Percentiles rank a stretch among this genome's conserved stretches.
Conservation (phyloP, 768 basidiomycete genomes). For the Tulasnella sp. region DNA sequence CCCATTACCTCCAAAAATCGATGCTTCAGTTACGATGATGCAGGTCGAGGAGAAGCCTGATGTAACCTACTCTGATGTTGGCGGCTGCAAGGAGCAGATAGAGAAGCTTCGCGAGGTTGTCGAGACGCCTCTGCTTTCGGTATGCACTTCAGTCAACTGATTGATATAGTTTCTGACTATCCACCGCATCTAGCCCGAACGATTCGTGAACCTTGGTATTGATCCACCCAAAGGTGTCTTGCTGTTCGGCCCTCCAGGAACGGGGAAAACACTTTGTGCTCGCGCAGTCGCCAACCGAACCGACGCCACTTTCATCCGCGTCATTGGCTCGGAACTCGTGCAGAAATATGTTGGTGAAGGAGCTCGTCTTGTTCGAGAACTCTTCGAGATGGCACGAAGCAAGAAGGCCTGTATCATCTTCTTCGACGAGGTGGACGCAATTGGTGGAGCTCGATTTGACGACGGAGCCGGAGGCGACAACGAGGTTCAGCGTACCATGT, state of each 20-base stretch:
- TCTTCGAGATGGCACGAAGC: constrained; percentile 98
- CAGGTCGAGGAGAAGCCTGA: constrained; percentile 98
- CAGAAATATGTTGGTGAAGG: constrained; percentile 99
- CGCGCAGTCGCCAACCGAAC: constrained; percentile 98
- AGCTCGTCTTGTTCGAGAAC: constrained; percentile 95
- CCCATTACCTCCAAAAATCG: constrained; percentile 96
- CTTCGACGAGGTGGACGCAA: constrained; percentile 98
- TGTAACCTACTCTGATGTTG: constrained; percentile 95
- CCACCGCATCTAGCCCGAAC: constrained; percentile 74
- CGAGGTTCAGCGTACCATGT: constrained; percentile 98
- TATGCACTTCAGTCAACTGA: constrained; percentile 40
- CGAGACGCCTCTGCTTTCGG: constrained; percentile 90
- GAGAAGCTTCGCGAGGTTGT: constrained; percentile 98
- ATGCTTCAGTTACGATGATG: constrained; percentile 99
- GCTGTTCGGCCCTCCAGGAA: constrained; percentile 91
- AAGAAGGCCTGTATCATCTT: constrained; percentile 99
- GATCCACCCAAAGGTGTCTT: constrained; percentile 98
- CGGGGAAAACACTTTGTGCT: constrained; percentile 98
- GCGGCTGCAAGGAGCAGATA: constrained; percentile 99
- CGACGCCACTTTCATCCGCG: constrained; percentile 98
- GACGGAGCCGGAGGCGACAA: constrained; percentile 99
- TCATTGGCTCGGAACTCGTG: constrained; percentile 98
- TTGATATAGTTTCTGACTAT: neutral
- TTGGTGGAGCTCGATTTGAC: constrained; percentile 96
- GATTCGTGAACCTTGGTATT: constrained; percentile 96